Percentiles rank a stretch among this genome's conserved stretches.
Conservation (phyloP, 352 stramenopile genomes). For the Saprolegnia parasitica region DNA sequence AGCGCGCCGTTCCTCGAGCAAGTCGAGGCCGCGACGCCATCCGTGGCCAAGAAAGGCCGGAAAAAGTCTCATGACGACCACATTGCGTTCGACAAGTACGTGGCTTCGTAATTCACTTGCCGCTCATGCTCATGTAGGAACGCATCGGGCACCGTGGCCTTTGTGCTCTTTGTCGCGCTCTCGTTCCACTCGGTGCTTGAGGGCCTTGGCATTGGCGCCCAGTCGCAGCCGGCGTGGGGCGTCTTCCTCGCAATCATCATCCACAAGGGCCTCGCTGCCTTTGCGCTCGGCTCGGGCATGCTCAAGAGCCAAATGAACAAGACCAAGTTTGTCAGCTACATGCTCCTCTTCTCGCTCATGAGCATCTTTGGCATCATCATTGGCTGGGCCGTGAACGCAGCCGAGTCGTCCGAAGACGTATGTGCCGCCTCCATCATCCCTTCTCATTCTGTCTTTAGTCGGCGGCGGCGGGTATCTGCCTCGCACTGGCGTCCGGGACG, state of each 20-base stretch:
- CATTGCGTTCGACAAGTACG: constrained; percentile 37
- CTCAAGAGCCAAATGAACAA: constrained; percentile 54
- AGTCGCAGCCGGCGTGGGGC: constrained; percentile 62
- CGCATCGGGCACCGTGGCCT: constrained; percentile 53
- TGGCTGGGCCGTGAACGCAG: constrained; percentile 39
- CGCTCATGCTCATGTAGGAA: constrained; percentile 10
- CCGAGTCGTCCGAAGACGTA: constrained; percentile 38
- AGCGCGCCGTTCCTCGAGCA: constrained; percentile 26
- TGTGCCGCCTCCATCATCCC: background rate
- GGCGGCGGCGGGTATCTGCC: constrained; percentile 44
- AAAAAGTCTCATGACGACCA: constrained; percentile 25
- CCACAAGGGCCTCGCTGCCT: constrained; percentile 73
- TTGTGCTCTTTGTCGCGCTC: constrained; percentile 70
- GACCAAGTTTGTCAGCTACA: constrained; percentile 43
- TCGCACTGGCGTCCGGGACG: constrained; percentile 67
- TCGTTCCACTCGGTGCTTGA: constrained; percentile 81
- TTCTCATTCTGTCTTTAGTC: constrained; percentile 28
- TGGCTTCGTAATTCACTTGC: background rate
- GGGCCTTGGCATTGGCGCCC: constrained; percentile 65
- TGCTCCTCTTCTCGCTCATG: constrained; percentile 54
- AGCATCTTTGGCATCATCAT: constrained; percentile 50
- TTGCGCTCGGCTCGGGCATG: constrained; percentile 61
- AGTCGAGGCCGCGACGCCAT: constrained; percentile 24
- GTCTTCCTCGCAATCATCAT: constrained; percentile 73
- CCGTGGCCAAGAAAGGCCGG: constrained; percentile 15